Percentiles rank a stretch among this genome's conserved stretches.
Evolutionary conservation across 768 basidiomycete genomes (phyloP).

Genomic region (Termitomyces sp.): DNA sequence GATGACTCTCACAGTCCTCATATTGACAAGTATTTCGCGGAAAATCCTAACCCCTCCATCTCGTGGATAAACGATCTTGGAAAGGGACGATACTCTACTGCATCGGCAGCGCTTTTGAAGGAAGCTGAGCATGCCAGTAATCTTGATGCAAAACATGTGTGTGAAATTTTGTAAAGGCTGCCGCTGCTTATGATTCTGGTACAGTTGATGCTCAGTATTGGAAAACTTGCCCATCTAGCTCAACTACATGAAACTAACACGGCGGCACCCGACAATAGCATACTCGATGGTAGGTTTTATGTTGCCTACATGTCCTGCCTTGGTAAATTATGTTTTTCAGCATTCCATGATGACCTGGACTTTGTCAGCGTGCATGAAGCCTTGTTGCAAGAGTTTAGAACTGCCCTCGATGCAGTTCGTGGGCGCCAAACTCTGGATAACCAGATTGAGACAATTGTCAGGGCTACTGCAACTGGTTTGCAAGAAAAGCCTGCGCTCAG

Average conservation of each 20-base stretch:
- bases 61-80: conserved; percentile 90
- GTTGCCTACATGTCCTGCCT: neutral
- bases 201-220: conserved; percentile 87
- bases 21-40: conserved; percentile 69
- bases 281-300: conserved; percentile 47
- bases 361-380: conserved; percentile 80
- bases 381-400: conserved; percentile 58
- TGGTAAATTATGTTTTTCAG: conserved; percentile 31
- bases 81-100: conserved; percentile 57
- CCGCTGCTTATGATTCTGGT: conserved; percentile 1
- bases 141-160: conserved; percentile 68
- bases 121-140: conserved; percentile 54
- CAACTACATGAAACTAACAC: conserved; percentile 60
- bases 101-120: conserved; percentile 56
- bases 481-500: conserved; percentile 47
- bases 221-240: conserved; percentile 80
- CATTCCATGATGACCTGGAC: conserved; percentile 83
- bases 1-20: conserved; percentile 56
- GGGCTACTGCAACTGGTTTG: conserved; percentile 44
- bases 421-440: conserved; percentile 59
- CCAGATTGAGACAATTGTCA: conserved; percentile 61
- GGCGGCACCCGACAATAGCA: conserved; percentile 36
- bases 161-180: conserved; percentile 11
- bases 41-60: conserved; percentile 51
- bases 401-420: conserved; percentile 41